Conservation (phyloP, 2,329 filamentous ascomycete genomes). For the Epichloe scottii region DNA sequence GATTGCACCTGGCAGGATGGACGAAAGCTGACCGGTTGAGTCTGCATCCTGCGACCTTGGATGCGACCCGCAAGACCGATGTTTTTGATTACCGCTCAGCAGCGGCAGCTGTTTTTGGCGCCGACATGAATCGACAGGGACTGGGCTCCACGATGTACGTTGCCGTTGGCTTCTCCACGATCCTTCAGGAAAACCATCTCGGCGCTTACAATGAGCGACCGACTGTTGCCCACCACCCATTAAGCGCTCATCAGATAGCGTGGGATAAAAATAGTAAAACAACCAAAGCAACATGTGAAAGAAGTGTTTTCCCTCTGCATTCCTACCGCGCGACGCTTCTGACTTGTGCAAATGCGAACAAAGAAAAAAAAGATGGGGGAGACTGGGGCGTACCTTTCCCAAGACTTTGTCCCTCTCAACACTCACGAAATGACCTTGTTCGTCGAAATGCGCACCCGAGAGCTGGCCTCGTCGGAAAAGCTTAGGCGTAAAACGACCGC, state of each 20-base stretch:
- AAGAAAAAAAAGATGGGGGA: constrained; percentile 6
- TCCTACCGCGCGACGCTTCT: neutral
- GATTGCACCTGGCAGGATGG: neutral
- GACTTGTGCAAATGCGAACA: neutral
- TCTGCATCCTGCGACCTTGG: constrained; percentile 2
- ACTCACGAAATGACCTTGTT: constrained; percentile 70
- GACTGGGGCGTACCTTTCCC: constrained; percentile 47
- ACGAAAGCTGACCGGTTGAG: neutral
- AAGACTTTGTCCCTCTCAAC: constrained; percentile 80
- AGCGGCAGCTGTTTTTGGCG: neutral
- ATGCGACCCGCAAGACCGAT: constrained; percentile 3
- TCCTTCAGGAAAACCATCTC: neutral
- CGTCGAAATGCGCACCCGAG: constrained; percentile 69
- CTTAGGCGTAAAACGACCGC: constrained; percentile 83
- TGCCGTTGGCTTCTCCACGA: neutral
- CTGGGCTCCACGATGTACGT: neutral
- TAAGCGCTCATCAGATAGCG: neutral
- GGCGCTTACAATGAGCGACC: neutral
- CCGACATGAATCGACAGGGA: neutral
- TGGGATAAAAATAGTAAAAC: neutral
- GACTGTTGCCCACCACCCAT: neutral
- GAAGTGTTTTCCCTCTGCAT: neutral
- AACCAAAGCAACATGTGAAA: neutral
- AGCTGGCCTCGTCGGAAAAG: constrained; percentile 73
- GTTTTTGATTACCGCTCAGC: neutral